Evolutionary conservation across 2,329 filamentous ascomycete species (phyloP).

Genomic region (Aspergillus udagawae): DNA sequence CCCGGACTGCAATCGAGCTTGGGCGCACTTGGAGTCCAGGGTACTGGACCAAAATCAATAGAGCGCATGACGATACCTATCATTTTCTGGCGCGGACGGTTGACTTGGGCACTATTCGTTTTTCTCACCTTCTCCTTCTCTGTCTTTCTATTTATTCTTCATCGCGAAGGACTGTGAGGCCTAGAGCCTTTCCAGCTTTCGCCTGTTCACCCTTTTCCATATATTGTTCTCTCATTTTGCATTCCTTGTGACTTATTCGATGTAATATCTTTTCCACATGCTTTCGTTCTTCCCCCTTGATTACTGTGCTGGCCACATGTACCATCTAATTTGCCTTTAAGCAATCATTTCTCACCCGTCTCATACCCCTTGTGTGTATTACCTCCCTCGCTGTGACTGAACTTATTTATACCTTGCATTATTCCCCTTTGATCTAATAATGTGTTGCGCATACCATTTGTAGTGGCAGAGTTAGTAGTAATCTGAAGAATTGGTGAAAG

Average conservation of each 20-base stretch:
- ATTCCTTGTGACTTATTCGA: constrained; percentile 24
- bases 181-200: constrained; percentile 26
- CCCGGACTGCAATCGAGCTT: constrained; percentile 11
- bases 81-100: constrained; percentile 20
- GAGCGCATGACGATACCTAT: constrained; percentile 20
- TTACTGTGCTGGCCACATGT: constrained; percentile 42
- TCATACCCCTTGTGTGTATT: constrained; percentile 34
- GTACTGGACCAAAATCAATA: constrained; percentile 16
- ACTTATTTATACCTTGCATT: constrained; percentile 15
- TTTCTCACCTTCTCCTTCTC: constrained; percentile 14
- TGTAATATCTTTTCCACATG: constrained; percentile 29
- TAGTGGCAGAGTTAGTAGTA: constrained; percentile 17
- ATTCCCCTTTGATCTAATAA: constrained; percentile 10
- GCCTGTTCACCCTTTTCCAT: constrained; percentile 27
- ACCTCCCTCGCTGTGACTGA: constrained; percentile 25
- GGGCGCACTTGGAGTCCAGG: constrained; percentile 15
- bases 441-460: constrained; percentile 12
- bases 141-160: constrained; percentile 28
- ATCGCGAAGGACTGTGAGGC: constrained; percentile 5
- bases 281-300: constrained; percentile 17
- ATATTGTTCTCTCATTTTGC: constrained; percentile 20
- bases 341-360: constrained; percentile 18
- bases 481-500: constrained; percentile 10
- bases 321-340: constrained; percentile 30
- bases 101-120: constrained; percentile 20